Conservation (phyloP, 805 yeast species). For the Ogataea sp. region DNA sequence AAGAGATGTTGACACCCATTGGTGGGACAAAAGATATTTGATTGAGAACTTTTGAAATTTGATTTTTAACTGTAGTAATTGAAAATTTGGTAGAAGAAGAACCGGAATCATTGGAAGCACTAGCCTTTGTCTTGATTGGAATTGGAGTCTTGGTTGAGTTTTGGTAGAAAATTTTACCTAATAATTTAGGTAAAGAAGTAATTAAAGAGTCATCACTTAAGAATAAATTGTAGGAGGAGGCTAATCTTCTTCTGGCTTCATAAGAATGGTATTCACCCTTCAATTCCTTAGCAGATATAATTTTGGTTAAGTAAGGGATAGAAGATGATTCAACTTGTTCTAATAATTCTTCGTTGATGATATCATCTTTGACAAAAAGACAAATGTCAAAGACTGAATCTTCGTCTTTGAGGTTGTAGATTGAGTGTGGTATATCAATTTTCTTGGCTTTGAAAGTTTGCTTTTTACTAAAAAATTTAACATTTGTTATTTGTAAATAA, state of each 20-base stretch:
- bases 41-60: constrained; percentile 47
- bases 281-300: constrained; percentile 65
- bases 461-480: constrained; percentile 55
- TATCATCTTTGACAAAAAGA: constrained; percentile 59
- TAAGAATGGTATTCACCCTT: constrained; percentile 82
- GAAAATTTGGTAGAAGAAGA: constrained; percentile 32
- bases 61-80: constrained; percentile 43
- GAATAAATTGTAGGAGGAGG: constrained; percentile 63
- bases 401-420: constrained; percentile 30
- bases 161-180: constrained; percentile 74
- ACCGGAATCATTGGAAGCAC: constrained; percentile 8
- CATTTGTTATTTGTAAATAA: constrained; percentile 56
- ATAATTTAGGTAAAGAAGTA: constrained; percentile 69
- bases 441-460: constrained; percentile 49
- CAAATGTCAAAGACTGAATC: constrained; percentile 43
- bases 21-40: constrained; percentile 63
- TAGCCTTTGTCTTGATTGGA: constrained; percentile 42
- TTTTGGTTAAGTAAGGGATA: constrained; percentile 39
- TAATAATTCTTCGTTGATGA: constrained; percentile 35
- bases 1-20: constrained; percentile 57
- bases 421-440: constrained; percentile 38
- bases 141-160: constrained; percentile 55
- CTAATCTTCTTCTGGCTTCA: constrained; percentile 77
- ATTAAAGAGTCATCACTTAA: constrained; percentile 78
- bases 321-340: constrained; percentile 37